These are phyloP conservation scores for Kodamaea kaohsiungensis DNA, from an alignment of 805 yeast species.

Conservation along the genomic window DNA sequence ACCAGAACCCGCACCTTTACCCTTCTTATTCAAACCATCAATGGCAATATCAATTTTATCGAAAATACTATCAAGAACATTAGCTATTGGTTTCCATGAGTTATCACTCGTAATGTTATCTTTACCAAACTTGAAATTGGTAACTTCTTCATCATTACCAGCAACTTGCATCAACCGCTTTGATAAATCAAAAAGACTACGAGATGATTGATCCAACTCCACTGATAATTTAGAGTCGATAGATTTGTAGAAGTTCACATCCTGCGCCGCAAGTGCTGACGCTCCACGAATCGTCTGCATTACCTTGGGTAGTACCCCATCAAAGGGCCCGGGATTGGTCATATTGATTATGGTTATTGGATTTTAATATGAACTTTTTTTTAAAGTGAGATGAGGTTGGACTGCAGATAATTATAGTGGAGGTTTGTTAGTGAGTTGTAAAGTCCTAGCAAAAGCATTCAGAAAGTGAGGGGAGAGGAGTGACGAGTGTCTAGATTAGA, in stretches of 20 bases:
- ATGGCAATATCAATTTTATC: conserved; percentile 76
- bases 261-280: conserved; percentile 72
- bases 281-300: conserved; percentile 64
- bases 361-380: not conserved
- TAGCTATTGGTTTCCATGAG: conserved; percentile 64
- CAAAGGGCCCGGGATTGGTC: conserved; percentile 16
- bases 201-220: conserved; percentile 42
- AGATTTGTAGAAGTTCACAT: conserved; percentile 71
- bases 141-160: conserved; percentile 14
- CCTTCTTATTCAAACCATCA: conserved; percentile 40
- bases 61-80: conserved; percentile 64
- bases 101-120: conserved; percentile 42
- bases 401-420: not conserved
- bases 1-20: conserved; percentile 3
- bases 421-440: too few relatives aligned
- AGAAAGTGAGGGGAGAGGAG: too few relatives aligned
- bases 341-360: conserved; percentile 6
- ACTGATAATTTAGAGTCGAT: conserved; percentile 50
- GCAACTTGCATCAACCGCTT: conserved; percentile 45
- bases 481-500: too few relatives aligned
- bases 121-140: conserved; percentile 35
- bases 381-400: not conserved
- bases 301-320: conserved; percentile 44
- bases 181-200: conserved; percentile 45
- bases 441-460: too few relatives aligned